Evolutionary conservation across 192 early-diverging fungal genomes (phyloP).

Genomic region (Umbelopsis isabellina): DNA sequence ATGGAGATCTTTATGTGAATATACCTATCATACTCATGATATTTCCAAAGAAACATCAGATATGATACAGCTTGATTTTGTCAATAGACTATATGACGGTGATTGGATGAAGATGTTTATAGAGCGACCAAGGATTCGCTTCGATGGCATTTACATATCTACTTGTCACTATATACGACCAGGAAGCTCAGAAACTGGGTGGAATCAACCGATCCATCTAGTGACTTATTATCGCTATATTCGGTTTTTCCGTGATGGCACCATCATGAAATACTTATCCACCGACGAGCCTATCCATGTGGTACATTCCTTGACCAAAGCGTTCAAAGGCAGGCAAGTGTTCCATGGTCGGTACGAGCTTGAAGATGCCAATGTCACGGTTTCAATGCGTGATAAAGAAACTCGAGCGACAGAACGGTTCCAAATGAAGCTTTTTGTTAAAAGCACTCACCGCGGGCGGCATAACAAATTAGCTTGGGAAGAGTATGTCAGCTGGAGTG

Average conservation of each 20-base stretch:
- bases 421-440: constrained; percentile 30
- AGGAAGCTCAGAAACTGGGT: constrained; percentile 37
- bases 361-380: constrained; percentile 22
- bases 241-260: constrained; percentile 46
- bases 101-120: constrained; percentile 49
- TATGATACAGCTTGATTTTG: constrained; percentile 17
- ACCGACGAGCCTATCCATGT: constrained; percentile 33
- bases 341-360: constrained; percentile 35
- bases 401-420: constrained; percentile 28
- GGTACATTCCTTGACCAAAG: constrained; percentile 23
- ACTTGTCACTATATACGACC: constrained; percentile 43
- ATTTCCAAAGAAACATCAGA: constrained; percentile 22
- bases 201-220: constrained; percentile 46
- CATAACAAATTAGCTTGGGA: constrained; percentile 43
- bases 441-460: constrained; percentile 39
- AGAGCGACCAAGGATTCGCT: constrained; percentile 43
- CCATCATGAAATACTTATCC: constrained; percentile 35
- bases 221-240: constrained; percentile 51
- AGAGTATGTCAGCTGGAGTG: constrained; percentile 25
- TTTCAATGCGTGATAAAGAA: constrained; percentile 28
- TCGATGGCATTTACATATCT: constrained; percentile 50
- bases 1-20: constrained; percentile 41
- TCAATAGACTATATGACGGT: constrained; percentile 30
- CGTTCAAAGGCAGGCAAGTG: constrained; percentile 27
- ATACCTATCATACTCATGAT: constrained; percentile 28